phyloP scores from a whole-genome alignment of 441 rosid species.

The Adansonia grandidieri region DNA sequence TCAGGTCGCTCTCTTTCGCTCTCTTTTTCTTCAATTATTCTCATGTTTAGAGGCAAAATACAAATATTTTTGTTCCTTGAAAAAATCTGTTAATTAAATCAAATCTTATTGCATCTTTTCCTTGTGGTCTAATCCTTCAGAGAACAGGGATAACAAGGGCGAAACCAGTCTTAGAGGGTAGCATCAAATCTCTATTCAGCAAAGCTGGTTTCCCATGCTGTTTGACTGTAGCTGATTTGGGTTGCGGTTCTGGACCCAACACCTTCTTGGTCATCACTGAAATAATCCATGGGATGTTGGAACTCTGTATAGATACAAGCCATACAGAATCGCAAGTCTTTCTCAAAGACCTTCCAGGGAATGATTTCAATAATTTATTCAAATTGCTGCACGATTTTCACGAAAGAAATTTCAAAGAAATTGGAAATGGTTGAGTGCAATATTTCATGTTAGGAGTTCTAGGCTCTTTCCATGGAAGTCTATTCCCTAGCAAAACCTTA shows the following conservation, averaged over 20 bases:
- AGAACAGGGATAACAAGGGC: neutral
- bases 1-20: neutral
- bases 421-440: neutral
- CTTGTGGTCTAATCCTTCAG: neutral
- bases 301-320: neutral
- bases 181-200: neutral
- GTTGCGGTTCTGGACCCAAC: neutral
- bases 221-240: neutral
- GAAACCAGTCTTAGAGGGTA: neutral
- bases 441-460: neutral
- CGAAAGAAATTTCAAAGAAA: neutral
- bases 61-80: too few species aligned
- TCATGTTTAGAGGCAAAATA: too few species aligned
- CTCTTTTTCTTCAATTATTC: too few species aligned
- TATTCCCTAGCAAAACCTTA: neutral
- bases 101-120: neutral
- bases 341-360: neutral
- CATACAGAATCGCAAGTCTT: neutral
- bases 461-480: neutral
- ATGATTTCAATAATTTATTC: neutral
- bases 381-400: neutral
- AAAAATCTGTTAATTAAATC: too few species aligned
- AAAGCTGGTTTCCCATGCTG: neutral
- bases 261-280: neutral
- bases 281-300: neutral